These are phyloP conservation scores for Globisporangium recalcitrans DNA, from an alignment of 352 stramenopile genomes.

Conservation along the genomic window DNA sequence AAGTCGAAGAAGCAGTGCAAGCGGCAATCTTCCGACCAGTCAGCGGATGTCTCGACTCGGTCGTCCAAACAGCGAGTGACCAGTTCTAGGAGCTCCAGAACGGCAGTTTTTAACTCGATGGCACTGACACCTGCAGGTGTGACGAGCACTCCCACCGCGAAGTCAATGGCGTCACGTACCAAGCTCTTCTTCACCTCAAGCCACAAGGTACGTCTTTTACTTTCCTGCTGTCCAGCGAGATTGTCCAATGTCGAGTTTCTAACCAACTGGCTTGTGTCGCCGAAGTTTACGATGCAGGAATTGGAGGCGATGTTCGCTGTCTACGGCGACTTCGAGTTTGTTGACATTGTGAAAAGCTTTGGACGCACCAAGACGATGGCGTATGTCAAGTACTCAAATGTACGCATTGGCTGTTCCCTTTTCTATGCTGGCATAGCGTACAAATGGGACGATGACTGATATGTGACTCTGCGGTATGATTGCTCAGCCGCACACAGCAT, in stretches of 20 bases:
- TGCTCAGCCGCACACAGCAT: slow-evolving; percentile 39
- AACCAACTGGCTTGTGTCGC: neutral
- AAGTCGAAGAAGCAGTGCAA: slow-evolving; percentile 46
- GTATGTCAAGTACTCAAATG: slow-evolving; percentile 66
- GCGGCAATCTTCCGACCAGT: slow-evolving; percentile 38
- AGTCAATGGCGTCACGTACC: slow-evolving; percentile 7
- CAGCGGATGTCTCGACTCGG: slow-evolving; percentile 27
- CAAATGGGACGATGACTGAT: neutral
- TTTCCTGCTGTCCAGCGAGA: neutral
- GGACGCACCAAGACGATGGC: slow-evolving; percentile 84
- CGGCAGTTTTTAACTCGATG: slow-evolving; percentile 14
- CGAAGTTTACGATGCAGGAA: slow-evolving; percentile 72
- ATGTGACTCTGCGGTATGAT: neutral
- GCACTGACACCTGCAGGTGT: slow-evolving; percentile 13
- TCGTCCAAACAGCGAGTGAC: slow-evolving; percentile 41
- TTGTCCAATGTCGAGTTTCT: neutral
- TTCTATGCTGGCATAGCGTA: neutral
- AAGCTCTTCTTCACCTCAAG: slow-evolving; percentile 74
- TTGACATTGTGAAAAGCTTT: slow-evolving; percentile 68
- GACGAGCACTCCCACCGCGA: neutral
- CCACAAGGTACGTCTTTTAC: slow-evolving; percentile 38
- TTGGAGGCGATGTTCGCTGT: slow-evolving; percentile 78
- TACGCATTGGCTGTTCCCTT: slow-evolving; percentile 18
- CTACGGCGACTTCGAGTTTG: slow-evolving; percentile 70
- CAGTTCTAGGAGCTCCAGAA: slow-evolving; percentile 7